Evolutionary conservation across 2,329 filamentous ascomycete genomes (phyloP), one percentile per base, ranked within the genome.

Genomic region (Colletotrichum caudatum): DNA sequence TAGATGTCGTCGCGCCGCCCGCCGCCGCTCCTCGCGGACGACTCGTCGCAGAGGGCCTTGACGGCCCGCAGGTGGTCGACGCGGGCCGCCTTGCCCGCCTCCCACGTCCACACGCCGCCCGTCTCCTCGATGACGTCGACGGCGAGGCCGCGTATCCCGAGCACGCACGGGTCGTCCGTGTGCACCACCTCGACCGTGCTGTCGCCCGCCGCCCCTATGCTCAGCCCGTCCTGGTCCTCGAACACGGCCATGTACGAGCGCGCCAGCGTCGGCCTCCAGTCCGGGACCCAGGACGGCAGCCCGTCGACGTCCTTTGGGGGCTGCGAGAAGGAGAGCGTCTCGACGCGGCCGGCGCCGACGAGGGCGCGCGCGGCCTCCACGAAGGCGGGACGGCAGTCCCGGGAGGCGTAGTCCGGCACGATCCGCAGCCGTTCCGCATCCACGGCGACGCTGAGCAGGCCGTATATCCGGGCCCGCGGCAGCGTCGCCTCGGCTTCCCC

Each of bases 271-370:
- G 69, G 29, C 20, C 79, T 76, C 81, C 81, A 82, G 75, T 82
- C 81, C 1, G 81, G 81, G 35, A 81, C 80, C 81, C 81, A 82
- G 0, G 80, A 79, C 1, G 81, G 81, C 5, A 82, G 35, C 8
- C 48, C 57, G 23, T 37, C 57, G 14, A 50, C 7, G 48, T 74
- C 72, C 16, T 74, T 65, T n/a, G 60, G 72, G 35, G 56, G 16
- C 51, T 73, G 72, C 1, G 72, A 66, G 48, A 65, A 74, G 0
- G 62, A 69, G 26, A 74, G 57, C 16, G 61, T 20, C n/a, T 73
- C 58, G 20, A 74, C 16, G 14, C 41, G 26, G 29, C 72, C 69
- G 11, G 23, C 61, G 18, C 59, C 33, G 35, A 73, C 59, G 14
- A 72, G 37, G 5, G 69, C 68, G 48, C 37, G 56, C 12, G 71